Evolutionary conservation across 306 rosid genomes (phyloP), one percentile per base, ranked within the genome.

Genomic region (Cyclanthera cordifolia): DNA sequence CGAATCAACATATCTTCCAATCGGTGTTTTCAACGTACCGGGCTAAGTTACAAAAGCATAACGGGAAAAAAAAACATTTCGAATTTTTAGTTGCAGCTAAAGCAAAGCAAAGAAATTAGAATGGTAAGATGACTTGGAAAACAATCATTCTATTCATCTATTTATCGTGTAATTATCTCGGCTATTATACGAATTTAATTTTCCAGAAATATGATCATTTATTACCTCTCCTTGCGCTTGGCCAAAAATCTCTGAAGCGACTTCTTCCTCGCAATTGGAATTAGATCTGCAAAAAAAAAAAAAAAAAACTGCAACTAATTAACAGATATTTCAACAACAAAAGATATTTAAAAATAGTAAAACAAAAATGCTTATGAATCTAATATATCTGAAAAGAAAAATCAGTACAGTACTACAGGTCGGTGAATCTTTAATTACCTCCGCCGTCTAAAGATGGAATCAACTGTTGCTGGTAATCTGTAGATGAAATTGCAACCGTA

Each of bases 181-280:
- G 20, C 20, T 1, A 50, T 15, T 4, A 27, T 5, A 8, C 12
- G 23, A 60, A 60, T 37, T 58, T 16, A 58, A n/a, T 30, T 58
- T 28, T 30, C 14, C 0, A 12, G 15, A 14, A 64, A 6, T 64
- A 64, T 6, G 1, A 53, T n/a, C n/a, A 23, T 41, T 4, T 4
- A 3, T 70, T 78, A 84, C 88, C 88, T 84, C 76, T 81, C 85
- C 61, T 72, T 84, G 47, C 88, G 88, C 69, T 81, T 84, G 78
- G 76, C 88, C 39, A 84, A 66, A 45, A 84, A 84, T 67, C 85
- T 78, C 54, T 81, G 82, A 39, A 84, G 75, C 13, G 88, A 84
- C 24, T 76, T 81, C 3, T 30, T 16, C 25, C 88, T 84, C 2
- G 71, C 72, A 74, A 83, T 75, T 0, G 87, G 87, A 24, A n/a